Conservation (phyloP, 2,329 filamentous ascomycete genomes). For the Chaetomiaceae sp. region DNA sequence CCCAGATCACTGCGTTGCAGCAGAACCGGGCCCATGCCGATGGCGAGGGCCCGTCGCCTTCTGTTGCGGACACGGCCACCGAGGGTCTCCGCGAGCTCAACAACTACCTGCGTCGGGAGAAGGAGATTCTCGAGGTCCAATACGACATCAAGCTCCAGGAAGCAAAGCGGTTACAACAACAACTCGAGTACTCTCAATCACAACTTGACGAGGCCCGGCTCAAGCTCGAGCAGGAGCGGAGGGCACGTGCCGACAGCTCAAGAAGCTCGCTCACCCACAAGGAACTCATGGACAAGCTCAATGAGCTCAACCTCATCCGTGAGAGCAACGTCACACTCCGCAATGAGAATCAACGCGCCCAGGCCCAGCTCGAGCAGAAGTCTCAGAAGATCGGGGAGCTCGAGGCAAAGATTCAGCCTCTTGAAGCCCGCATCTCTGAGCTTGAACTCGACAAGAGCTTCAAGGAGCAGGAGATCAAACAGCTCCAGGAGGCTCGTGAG, state of each 20-base stretch:
- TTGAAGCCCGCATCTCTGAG: conserved; percentile 75
- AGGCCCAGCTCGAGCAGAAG: conserved; percentile 71
- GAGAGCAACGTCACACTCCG: conserved; percentile 91
- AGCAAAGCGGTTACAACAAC: conserved; percentile 80
- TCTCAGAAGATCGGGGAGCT: conserved; percentile 70
- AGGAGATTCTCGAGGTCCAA: conserved; percentile 97
- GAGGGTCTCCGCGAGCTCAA: conserved; percentile 87
- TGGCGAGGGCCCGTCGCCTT: conserved; percentile 47
- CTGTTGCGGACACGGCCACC: conserved; percentile 53
- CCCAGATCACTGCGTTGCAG: conserved; percentile 75
- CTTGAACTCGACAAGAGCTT: conserved; percentile 76
- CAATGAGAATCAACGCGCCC: conserved; percentile 75
- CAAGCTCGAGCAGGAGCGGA: conserved; percentile 86
- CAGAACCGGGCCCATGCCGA: conserved; percentile 58
- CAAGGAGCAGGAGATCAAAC: conserved; percentile 80
- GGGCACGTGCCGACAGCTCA: conserved; percentile 66
- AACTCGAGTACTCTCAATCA: conserved; percentile 78
- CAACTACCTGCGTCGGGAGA: conserved; percentile 85
- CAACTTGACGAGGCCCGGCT: conserved; percentile 86
- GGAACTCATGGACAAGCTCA: conserved; percentile 89
- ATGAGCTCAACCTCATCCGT: conserved; percentile 91
- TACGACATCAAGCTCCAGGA: conserved; percentile 86
- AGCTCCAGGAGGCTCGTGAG: conserved; percentile 87
- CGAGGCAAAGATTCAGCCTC: conserved; percentile 68
- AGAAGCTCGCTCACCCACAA: conserved; percentile 74